Evolutionary conservation across 108 stramenopile species (phyloP).

Genomic region (Cyclotella cryptica): DNA sequence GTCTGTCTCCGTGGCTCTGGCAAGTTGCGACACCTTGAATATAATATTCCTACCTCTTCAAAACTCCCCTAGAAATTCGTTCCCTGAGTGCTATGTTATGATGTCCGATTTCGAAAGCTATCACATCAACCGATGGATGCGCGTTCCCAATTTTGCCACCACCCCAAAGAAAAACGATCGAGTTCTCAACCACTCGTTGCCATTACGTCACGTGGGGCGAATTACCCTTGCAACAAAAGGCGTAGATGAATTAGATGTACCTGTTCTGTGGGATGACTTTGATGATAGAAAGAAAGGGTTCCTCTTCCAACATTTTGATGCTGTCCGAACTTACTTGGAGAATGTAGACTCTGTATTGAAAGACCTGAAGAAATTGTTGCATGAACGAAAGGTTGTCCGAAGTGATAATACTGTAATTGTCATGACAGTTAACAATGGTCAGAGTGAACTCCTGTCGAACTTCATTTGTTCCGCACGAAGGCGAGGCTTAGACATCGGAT

Average conservation of each 20-base stretch:
- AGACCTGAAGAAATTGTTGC: constrained; percentile 32
- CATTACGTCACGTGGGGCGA: constrained; percentile 48
- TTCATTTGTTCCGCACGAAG: constrained; percentile 78
- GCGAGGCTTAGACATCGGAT: constrained; percentile 47
- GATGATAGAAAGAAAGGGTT: constrained; percentile 33
- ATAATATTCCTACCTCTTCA: constrained; percentile 36
- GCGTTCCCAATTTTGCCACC: constrained; percentile 34
- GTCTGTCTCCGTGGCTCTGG: constrained; percentile 36
- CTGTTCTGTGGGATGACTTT: constrained; percentile 30
- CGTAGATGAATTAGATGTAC: constrained; percentile 35
- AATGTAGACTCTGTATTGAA: constrained; percentile 46
- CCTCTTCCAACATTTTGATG: constrained; percentile 47
- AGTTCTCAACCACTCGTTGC: constrained; percentile 24
- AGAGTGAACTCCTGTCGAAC: constrained; percentile 79
- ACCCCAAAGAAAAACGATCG: constrained; percentile 24
- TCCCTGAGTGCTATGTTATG: constrained; percentile 38
- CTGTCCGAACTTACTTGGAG: constrained; percentile 39
- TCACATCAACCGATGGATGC: constrained; percentile 55
- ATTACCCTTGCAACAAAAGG: constrained; percentile 40
- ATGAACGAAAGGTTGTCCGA: constrained; percentile 32
- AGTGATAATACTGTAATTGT: constrained; percentile 75
- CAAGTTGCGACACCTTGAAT: constrained; percentile 48
- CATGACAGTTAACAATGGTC: constrained; percentile 83
- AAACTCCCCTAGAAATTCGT: not conserved
- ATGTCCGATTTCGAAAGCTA: constrained; percentile 51